Evolutionary conservation across 1,284 basidiomycete species (phyloP), one percentile per base, ranked within the genome.

Genomic region (Pseudozyma tsukubaensis): DNA sequence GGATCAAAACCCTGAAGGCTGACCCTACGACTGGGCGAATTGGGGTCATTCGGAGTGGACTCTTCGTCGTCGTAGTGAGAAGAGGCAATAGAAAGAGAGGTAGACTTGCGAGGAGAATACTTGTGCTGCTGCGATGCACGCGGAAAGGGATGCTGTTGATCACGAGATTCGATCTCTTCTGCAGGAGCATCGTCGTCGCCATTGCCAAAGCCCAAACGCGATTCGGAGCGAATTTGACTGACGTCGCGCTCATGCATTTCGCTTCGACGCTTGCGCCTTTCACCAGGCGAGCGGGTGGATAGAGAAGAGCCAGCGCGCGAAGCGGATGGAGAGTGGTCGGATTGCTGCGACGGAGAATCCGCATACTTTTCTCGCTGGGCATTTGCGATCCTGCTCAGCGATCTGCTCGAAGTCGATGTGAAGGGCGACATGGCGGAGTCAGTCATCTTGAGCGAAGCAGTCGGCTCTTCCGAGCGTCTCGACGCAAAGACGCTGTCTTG

Each of bases 191-290:
- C 59, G 16, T 50, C 58, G 39, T 71, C 60, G 19, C 39, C 59
- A 24, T 50, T 21, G 35, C 50, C 42, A n/a, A 47, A 47, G 12
- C 72, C 72, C 0, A 78, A 36, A 11, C 73, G 63, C 19, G 76
- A 76, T 35, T 79, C 76, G 42, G 77, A 76, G 34, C 76, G 61
- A 16, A 79, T 70, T 42, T 68, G 72, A n/a, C 45, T 62, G 44
- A 79, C 61, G n/a, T 79, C 69, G 18, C 68, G 69, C 57, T 76
- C 69, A 35, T 76, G 75, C 57, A 76, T 53, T 29, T 67, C 72
- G 53, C 76, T 78, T 24, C 76, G 56, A 34, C 69, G 58, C 24
- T 51, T 54, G 34, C 70, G 47, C 13, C 61, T 57, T 24, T 53
- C 34, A 39, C 53, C 43, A 16, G 65, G 71, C 19, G 72, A 66